Evolutionary conservation across 2,329 filamentous ascomycete genomes (phyloP).

Genomic region (Beauveria pseudobassiana): DNA sequence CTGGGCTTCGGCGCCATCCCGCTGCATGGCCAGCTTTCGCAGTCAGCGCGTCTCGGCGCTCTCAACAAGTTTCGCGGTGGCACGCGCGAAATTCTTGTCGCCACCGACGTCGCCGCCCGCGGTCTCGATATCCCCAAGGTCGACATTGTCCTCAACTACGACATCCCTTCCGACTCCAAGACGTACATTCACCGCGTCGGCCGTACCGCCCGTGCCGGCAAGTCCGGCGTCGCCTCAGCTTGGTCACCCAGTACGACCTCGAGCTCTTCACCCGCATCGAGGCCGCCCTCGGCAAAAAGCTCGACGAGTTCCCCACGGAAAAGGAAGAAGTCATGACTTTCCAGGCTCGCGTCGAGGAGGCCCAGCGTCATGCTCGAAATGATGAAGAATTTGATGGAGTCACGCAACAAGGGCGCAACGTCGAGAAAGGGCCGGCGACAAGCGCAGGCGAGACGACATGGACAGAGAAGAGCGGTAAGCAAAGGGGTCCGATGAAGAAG

Average conservation of each 20-base stretch:
- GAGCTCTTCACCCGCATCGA: conserved; percentile 79
- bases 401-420: conserved; percentile 35
- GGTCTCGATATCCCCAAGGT: conserved; percentile 92
- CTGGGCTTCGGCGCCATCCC: conserved; percentile 89
- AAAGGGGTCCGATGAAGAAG: neutral
- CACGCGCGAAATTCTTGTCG: conserved; percentile 78
- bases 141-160: conserved; percentile 78
- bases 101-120: conserved; percentile 87
- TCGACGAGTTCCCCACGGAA: conserved; percentile 59
- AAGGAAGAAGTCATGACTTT: conserved; percentile 85
- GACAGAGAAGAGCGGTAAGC: conserved; percentile 64
- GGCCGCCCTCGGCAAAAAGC: conserved; percentile 68
- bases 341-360: conserved; percentile 69
- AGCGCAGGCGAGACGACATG: conserved; percentile 52
- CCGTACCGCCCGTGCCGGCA: conserved; percentile 79
- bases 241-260: conserved; percentile 84
- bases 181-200: conserved; percentile 89
- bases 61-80: conserved; percentile 83
- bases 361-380: conserved; percentile 68
- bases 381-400: conserved; percentile 73
- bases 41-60: conserved; percentile 78
- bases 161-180: conserved; percentile 76
- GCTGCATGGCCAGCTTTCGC: conserved; percentile 84
- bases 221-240: conserved; percentile 71
- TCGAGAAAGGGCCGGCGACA: conserved; percentile 30